Base-by-base conservation (phyloP, 2,329 filamentous ascomycete species). In the Elsinoe arachidis region DNA sequence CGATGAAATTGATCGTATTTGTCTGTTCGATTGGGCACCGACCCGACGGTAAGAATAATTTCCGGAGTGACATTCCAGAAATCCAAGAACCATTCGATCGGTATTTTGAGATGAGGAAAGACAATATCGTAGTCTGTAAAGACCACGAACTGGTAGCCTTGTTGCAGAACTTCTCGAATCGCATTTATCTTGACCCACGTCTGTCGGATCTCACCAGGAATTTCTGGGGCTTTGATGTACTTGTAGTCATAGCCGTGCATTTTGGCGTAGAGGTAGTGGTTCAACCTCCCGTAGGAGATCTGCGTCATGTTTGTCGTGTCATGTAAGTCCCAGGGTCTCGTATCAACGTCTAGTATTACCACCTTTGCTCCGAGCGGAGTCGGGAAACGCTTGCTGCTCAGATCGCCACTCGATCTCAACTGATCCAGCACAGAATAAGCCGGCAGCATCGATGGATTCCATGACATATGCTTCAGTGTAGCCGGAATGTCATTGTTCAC, bases 231-330 rank as follows among this genome's bases (percentile, higher is more conserved):
- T 58, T 71, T 72, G 26, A 78, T 70, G 55, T 76, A 73, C 34
- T 76, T 74, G 63, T 78, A 78, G 54, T 77, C 74, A 64, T 78
- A 78, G 4, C 75, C 75, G 63, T 78, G 76, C 51, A 78, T 76
- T 63, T 66, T 66, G 62, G 66, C 66, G 34, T 72, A 74, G 5
- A 74, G 62, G 59, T 68, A 74, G 52, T 75, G 73, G 53, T 72
- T 73, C 56, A 39, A 4, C 19, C 53, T 6, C 5, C 53, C 53
- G 14, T 43, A 56, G 2, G 53, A 26, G 9, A 46, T n/a, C 10
- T 43, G 23, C 7, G 53, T 30, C 38, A 56, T 34, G 38, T 43
- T 35, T 17, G 39, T 23, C 2, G 53, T 11, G 14, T 46, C 30
- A 5, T 17, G 15, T 5, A 19, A 6, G 14, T 4, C 17, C 53